phyloP scores from a whole-genome alignment of 345 rosid species.

The Cochlearia excelsa region DNA sequence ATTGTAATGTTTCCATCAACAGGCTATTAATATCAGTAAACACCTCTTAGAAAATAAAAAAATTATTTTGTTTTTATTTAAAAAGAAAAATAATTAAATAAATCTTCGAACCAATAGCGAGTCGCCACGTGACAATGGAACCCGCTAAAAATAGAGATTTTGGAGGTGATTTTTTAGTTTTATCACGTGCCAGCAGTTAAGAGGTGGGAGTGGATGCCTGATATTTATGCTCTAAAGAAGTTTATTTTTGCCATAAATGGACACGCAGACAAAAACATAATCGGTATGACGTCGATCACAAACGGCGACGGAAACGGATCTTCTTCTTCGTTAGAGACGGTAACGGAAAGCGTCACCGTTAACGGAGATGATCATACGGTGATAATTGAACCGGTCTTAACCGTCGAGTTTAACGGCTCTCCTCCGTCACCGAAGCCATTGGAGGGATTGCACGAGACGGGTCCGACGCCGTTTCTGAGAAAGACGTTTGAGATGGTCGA shows the following conservation, averaged over 20 bases:
- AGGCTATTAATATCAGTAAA: too few species aligned
- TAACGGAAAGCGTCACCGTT: constrained; percentile 3
- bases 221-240: too few species aligned
- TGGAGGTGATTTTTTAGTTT: too few species aligned
- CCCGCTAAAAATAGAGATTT: too few species aligned
- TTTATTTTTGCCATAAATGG: too few species aligned
- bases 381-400: background rate
- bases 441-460: constrained; percentile 49
- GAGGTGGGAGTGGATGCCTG: too few species aligned
- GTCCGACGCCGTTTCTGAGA: constrained; percentile 57
- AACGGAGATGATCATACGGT: background rate
- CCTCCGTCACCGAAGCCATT: constrained; percentile 41
- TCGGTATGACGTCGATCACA: background rate
- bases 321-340: background rate
- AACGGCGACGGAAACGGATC: background rate
- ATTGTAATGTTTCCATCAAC: background rate
- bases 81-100: too few species aligned
- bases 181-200: too few species aligned
- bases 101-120: too few species aligned
- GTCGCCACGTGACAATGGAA: too few species aligned
- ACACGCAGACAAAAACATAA: background rate
- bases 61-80: too few species aligned
- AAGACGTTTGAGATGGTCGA: constrained; percentile 60
- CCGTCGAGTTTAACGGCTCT: constrained; percentile 1
- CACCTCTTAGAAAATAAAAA: too few species aligned